These are phyloP conservation scores for Citrus reticulata DNA, from an alignment of 345 rosid species.

Conservation along the genomic window DNA sequence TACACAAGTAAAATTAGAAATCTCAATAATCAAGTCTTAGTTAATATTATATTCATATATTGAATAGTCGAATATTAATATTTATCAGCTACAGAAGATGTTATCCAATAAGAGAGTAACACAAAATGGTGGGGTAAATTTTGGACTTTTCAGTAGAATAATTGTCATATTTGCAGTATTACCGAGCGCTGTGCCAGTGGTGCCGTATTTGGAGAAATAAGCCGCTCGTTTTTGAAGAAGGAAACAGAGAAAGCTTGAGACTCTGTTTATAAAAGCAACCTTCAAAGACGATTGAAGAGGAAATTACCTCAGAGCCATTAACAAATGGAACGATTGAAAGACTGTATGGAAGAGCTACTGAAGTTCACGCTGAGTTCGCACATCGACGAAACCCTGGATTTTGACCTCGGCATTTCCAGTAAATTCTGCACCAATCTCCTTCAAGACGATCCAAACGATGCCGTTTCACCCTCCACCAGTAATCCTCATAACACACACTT, in stretches of 20 bases:
- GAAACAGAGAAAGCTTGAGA: background rate
- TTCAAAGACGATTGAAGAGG: background rate
- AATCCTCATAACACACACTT: background rate
- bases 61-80: too few species aligned
- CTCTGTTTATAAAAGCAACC: background rate
- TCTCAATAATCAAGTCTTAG: too few species aligned
- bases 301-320: background rate
- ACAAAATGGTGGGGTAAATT: too few species aligned
- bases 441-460: background rate
- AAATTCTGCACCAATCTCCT: slow-evolving; percentile 41
- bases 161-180: too few species aligned
- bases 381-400: slow-evolving; percentile 26
- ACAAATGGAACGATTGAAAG: slow-evolving; percentile 16
- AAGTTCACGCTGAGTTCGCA: slow-evolving; percentile 38
- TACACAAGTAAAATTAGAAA: too few species aligned
- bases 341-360: slow-evolving; percentile 38
- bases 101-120: too few species aligned
- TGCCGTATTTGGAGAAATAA: too few species aligned
- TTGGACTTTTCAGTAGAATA: too few species aligned
- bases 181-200: too few species aligned
- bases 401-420: slow-evolving; percentile 31
- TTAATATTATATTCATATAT: too few species aligned
- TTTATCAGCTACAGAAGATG: too few species aligned
- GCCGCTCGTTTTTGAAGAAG: too few species aligned
- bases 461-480: background rate